These are phyloP conservation scores for Vinca minor DNA, from an alignment of 257 asterid genomes.

Conservation along the genomic window DNA sequence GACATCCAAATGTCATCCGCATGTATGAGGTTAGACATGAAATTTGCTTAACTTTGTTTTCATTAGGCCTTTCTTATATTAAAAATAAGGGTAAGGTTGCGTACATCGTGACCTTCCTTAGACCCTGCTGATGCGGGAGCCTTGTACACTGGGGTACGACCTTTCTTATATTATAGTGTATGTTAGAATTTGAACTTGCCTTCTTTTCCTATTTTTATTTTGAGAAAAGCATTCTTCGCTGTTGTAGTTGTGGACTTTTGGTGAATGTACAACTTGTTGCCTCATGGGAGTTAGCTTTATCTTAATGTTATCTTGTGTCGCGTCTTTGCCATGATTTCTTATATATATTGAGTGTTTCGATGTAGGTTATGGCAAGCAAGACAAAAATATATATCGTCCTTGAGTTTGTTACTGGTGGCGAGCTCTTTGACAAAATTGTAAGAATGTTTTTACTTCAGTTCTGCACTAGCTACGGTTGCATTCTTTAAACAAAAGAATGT, in stretches of 20 bases:
- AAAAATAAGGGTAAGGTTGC: too few relatives aligned
- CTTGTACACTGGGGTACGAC: too few relatives aligned
- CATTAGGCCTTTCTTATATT: not conserved
- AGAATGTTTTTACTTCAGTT: slow-evolving; percentile 12
- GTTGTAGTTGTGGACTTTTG: too few relatives aligned
- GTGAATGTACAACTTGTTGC: not conserved
- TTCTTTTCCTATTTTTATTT: too few relatives aligned
- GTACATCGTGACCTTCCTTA: too few relatives aligned
- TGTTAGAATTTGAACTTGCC: too few relatives aligned
- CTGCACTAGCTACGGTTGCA: slow-evolving; percentile 9
- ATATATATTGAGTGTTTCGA: slow-evolving; percentile 12
- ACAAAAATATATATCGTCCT: slow-evolving; percentile 82
- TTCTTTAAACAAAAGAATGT: not conserved
- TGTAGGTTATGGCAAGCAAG: slow-evolving; percentile 98
- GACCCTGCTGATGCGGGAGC: too few relatives aligned
- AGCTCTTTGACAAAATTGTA: slow-evolving; percentile 91
- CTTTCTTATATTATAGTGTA: not conserved
- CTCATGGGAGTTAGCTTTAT: not conserved
- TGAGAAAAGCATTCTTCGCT: too few relatives aligned
- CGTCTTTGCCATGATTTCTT: not conserved
- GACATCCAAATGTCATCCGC: slow-evolving; percentile 91
- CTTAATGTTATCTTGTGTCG: not conserved
- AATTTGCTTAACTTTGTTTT: slow-evolving; percentile 3
- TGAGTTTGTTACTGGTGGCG: slow-evolving; percentile 96
- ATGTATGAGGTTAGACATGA: slow-evolving; percentile 65